These are phyloP conservation scores for Psilocybe cyanescens DNA, from an alignment of 768 basidiomycete genomes.

Conservation along the genomic window DNA sequence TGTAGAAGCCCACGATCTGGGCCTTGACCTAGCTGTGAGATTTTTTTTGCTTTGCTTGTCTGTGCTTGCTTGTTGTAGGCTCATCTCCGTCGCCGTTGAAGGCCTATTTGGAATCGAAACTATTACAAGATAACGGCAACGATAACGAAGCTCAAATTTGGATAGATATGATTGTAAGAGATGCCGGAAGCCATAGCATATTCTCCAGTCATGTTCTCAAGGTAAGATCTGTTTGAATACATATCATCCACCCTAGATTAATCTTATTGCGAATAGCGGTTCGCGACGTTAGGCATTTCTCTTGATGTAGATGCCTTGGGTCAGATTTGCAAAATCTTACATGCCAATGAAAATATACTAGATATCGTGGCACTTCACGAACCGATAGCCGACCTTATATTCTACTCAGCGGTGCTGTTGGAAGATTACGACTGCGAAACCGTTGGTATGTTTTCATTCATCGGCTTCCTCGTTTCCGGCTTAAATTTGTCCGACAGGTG, in stretches of 20 bases:
- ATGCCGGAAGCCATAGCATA: conserved; percentile 56
- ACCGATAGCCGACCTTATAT: conserved; percentile 66
- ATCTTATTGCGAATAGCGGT: conserved; percentile 47
- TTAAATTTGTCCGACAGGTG: conserved; percentile 50
- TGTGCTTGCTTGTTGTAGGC: neutral
- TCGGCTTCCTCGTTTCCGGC: neutral
- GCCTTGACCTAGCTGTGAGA: conserved; percentile 61
- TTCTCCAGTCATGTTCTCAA: conserved; percentile 63
- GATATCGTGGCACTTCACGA: conserved; percentile 75
- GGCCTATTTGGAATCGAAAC: conserved; percentile 61
- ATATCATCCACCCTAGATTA: conserved; percentile 1
- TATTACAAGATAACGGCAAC: conserved; percentile 50
- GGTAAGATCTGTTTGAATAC: conserved; percentile 36
- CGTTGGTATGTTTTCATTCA: conserved; percentile 56
- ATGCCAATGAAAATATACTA: conserved; percentile 57
- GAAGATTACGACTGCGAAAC: conserved; percentile 81
- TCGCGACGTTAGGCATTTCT: conserved; percentile 50
- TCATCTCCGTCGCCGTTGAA: conserved; percentile 26
- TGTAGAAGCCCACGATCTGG: conserved; percentile 61
- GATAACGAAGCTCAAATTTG: conserved; percentile 40
- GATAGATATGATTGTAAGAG: conserved; percentile 53
- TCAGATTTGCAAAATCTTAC: conserved; percentile 70
- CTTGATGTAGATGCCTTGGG: conserved; percentile 73
- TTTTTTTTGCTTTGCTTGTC: conserved; percentile 5
- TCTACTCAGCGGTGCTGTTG: conserved; percentile 61